phyloP scores from a whole-genome alignment of 208 protist species.

The Acanthamoeba sp. region DNA sequence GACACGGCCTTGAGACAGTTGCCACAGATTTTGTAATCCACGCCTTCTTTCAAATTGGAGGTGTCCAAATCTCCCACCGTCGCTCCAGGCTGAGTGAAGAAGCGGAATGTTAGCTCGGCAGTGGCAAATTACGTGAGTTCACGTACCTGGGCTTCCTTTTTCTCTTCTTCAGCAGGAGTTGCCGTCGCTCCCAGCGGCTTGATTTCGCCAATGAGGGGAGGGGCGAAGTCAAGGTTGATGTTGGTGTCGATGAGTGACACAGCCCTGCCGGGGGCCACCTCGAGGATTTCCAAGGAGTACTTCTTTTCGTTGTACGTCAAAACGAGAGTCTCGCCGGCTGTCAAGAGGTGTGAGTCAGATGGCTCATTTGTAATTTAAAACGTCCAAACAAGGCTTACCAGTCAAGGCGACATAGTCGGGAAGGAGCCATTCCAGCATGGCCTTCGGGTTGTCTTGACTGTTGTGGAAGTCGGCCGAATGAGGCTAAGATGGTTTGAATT shows the following conservation, averaged over 20 bases:
- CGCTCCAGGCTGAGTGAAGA: background rate
- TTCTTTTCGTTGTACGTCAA: slow-evolving; percentile 7
- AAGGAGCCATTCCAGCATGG: slow-evolving; percentile 63
- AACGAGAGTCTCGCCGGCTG: slow-evolving; percentile 34
- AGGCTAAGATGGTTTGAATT: background rate
- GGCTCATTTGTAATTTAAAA: background rate
- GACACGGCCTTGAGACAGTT: slow-evolving; percentile 38
- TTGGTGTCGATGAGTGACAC: slow-evolving; percentile 73
- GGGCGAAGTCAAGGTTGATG: slow-evolving; percentile 68
- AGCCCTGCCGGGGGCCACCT: slow-evolving; percentile 61
- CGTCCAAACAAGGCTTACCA: background rate
- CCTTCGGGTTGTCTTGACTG: slow-evolving; percentile 52
- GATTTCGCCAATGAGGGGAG: slow-evolving; percentile 44
- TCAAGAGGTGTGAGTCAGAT: background rate
- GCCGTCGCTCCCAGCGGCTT: background rate
- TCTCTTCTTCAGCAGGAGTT: slow-evolving; percentile 38
- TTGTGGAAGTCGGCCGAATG: slow-evolving; percentile 68
- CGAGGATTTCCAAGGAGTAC: slow-evolving; percentile 22
- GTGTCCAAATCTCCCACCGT: background rate
- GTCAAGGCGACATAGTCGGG: slow-evolving; percentile 62
- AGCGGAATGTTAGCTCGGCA: background rate
- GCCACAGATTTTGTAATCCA: slow-evolving; percentile 68
- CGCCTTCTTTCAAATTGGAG: slow-evolving; percentile 8
- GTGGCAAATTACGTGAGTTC: background rate
- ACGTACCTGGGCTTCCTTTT: background rate